A percentile compares a stretch with the other conserved stretches of the same genome.
Evolutionary conservation across 2,329 filamentous ascomycete species (phyloP).

Genomic region (Microcyclosporella mali): DNA sequence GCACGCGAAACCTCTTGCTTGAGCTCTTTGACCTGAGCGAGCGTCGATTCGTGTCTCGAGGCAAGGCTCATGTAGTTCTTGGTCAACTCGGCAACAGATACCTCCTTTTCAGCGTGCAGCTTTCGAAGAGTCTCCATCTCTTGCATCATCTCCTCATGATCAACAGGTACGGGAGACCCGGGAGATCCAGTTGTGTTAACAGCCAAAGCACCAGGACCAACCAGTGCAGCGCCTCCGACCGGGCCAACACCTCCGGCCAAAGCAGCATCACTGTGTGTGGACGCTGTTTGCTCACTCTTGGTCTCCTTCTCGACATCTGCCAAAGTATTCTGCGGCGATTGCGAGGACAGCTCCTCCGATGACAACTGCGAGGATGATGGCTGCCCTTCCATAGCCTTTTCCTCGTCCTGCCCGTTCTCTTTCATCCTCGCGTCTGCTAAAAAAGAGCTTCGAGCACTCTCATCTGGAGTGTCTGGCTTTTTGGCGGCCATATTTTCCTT

Average conservation of each 20-base stretch:
- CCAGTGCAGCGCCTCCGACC: not conserved
- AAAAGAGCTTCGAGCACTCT: slow-evolving; percentile 64
- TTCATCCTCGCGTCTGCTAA: slow-evolving; percentile 69
- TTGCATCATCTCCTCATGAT: slow-evolving; percentile 54
- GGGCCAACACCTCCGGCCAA: not conserved
- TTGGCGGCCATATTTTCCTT: slow-evolving; percentile 52
- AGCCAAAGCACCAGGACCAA: too few relatives aligned
- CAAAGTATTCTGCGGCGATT: slow-evolving; percentile 59
- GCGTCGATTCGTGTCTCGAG: slow-evolving; percentile 69
- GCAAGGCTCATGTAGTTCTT: slow-evolving; percentile 79
- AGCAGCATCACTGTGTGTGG: not conserved
- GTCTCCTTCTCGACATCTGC: slow-evolving; percentile 13
- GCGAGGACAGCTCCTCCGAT: slow-evolving; percentile 88
- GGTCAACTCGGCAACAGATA: slow-evolving; percentile 64
- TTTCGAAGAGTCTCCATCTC: slow-evolving; percentile 68
- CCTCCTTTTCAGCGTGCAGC: slow-evolving; percentile 70
- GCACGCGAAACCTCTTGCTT: slow-evolving; percentile 79
- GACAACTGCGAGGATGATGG: slow-evolving; percentile 81
- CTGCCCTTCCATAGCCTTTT: slow-evolving; percentile 43
- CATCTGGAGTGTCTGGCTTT: slow-evolving; percentile 57
- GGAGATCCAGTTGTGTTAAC: too few relatives aligned
- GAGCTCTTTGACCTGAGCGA: slow-evolving; percentile 83
- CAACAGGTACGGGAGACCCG: slow-evolving; percentile 28
- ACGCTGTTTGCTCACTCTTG: slow-evolving; percentile 8
- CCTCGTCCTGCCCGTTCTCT: slow-evolving; percentile 56